Evolutionary conservation across 768 basidiomycete species (phyloP).

Genomic region (Lentinus tigrinus): DNA sequence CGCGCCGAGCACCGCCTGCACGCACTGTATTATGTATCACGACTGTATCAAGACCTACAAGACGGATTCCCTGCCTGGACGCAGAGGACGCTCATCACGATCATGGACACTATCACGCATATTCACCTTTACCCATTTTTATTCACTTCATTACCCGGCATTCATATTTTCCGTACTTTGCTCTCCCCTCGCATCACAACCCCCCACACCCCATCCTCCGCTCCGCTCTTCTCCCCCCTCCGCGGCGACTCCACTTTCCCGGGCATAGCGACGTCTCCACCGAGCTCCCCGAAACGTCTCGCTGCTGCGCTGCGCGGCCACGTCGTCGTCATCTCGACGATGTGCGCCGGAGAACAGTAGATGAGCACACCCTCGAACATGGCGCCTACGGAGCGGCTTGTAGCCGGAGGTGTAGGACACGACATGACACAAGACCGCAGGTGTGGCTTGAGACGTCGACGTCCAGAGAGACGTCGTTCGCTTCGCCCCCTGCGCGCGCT

Average conservation of each 20-base stretch:
- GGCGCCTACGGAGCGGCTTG: conserved; percentile 53
- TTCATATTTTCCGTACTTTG: conserved; percentile 5
- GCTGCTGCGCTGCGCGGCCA: conserved; percentile 58
- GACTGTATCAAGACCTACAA: conserved; percentile 26
- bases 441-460: conserved; percentile 55
- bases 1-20: conserved; percentile 30
- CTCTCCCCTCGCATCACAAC: background rate
- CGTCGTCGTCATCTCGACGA: conserved; percentile 13
- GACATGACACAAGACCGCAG: conserved; percentile 45
- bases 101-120: conserved; percentile 42
- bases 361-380: conserved; percentile 42
- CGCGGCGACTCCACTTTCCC: conserved; percentile 14
- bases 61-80: conserved; percentile 47
- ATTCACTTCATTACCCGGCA: conserved; percentile 29
- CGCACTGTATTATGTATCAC: conserved; percentile 33
- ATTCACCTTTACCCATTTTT: conserved; percentile 28
- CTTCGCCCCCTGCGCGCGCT: conserved; percentile 45
- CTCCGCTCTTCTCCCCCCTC: conserved; percentile 13
- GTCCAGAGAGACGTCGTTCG: conserved; percentile 53
- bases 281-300: conserved; percentile 35
- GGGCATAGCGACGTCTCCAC: conserved; percentile 21
- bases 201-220: conserved; percentile 5
- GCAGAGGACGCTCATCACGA: conserved; percentile 53
- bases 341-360: conserved; percentile 14
- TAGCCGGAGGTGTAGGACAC: conserved; percentile 54